These are phyloP conservation scores for Pythium angustatum DNA, from an alignment of 352 stramenopile genomes.

Conservation along the genomic window DNA sequence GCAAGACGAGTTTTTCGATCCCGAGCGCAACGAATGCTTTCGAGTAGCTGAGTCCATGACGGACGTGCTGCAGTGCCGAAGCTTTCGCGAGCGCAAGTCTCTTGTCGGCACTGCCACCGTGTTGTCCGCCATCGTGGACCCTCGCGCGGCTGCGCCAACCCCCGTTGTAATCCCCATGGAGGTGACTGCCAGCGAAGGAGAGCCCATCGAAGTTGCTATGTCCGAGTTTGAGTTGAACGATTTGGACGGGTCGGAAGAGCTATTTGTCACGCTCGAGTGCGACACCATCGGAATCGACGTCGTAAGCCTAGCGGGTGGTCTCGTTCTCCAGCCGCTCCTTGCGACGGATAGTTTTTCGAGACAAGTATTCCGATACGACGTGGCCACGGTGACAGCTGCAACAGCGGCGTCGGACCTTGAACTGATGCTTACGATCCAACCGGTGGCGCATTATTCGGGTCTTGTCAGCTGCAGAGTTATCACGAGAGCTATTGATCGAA, in stretches of 20 bases:
- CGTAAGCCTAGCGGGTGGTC: too few relatives aligned
- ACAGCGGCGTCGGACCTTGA: neutral
- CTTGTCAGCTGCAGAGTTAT: slow-evolving; percentile 5
- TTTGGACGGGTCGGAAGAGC: slow-evolving; percentile 22
- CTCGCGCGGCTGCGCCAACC: slow-evolving; percentile 7
- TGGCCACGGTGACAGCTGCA: neutral
- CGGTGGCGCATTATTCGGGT: slow-evolving; percentile 3
- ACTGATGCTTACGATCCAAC: neutral
- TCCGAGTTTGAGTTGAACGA: slow-evolving; percentile 9
- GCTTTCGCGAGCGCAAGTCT: slow-evolving; percentile 30
- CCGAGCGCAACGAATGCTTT: slow-evolving; percentile 7
- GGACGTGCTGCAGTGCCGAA: slow-evolving; percentile 16
- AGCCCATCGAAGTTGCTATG: neutral
- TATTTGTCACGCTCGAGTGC: slow-evolving; percentile 14
- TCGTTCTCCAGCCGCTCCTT: neutral
- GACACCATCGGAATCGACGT: neutral
- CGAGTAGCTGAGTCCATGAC: neutral
- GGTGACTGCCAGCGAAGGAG: slow-evolving; percentile 6
- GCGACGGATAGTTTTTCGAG: neutral
- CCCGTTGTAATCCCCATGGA: neutral
- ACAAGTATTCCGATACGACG: slow-evolving; percentile 6
- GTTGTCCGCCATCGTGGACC: slow-evolving; percentile 7
- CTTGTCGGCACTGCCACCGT: slow-evolving; percentile 1
- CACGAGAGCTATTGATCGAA: slow-evolving; percentile 10
- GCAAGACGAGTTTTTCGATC: slow-evolving; percentile 2